Conservation (phyloP, 441 rosid species). For the Euphorbia celastroides region DNA sequence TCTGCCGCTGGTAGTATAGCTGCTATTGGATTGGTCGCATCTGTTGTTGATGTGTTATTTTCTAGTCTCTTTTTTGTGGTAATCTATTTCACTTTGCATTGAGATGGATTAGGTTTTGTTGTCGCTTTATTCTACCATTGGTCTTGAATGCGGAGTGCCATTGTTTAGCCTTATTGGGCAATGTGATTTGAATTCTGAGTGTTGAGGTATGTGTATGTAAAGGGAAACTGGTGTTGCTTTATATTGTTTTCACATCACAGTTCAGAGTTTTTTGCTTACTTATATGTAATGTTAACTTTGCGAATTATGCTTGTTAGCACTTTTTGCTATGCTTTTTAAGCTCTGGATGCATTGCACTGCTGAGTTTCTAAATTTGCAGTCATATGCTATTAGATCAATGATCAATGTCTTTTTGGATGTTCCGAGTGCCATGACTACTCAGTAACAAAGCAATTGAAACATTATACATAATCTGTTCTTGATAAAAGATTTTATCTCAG, state of each 20-base stretch:
- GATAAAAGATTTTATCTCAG: background rate
- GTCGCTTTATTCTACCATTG: background rate
- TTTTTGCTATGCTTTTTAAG: background rate
- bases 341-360: background rate
- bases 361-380: background rate
- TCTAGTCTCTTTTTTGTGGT: background rate
- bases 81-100: background rate
- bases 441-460: background rate
- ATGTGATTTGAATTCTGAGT: background rate
- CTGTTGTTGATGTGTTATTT: background rate
- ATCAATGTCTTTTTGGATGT: background rate
- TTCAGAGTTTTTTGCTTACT: background rate
- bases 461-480: too few relatives aligned
- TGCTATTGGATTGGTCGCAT: conserved; percentile 5
- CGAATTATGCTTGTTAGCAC: background rate
- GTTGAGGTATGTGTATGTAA: background rate
- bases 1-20: conserved; percentile 3
- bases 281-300: background rate
- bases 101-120: background rate
- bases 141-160: background rate
- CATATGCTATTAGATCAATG: background rate
- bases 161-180: background rate
- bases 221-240: background rate
- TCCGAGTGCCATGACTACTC: background rate
- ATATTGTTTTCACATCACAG: background rate